Evolutionary conservation across 345 rosid species (phyloP).

Genomic region (Citrus sp.): DNA sequence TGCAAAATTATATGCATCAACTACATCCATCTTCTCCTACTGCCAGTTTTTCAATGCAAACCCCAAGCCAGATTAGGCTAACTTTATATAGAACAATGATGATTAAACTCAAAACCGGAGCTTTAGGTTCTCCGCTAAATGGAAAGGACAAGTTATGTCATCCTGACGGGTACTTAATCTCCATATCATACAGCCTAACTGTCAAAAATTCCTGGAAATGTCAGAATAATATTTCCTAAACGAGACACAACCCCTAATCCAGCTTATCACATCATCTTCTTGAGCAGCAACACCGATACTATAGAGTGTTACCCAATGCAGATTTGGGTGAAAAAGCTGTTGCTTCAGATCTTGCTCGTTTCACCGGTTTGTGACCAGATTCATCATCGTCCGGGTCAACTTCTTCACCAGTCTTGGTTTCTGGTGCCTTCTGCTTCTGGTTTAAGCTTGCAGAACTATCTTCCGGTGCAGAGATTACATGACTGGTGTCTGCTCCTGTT

Average conservation of each 20-base stretch:
- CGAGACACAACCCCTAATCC: background rate
- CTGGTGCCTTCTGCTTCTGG: conserved; percentile 14
- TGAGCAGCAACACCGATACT: background rate
- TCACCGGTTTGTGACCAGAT: conserved; percentile 1
- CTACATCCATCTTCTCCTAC: background rate
- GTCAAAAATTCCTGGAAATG: background rate
- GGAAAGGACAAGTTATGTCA: background rate
- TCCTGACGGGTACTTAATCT: background rate
- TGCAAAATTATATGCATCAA: background rate
- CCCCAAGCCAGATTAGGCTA: background rate
- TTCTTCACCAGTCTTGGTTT: background rate
- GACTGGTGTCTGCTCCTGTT: background rate
- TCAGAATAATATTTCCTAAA: background rate
- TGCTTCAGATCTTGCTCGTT: conserved; percentile 18
- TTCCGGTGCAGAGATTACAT: background rate
- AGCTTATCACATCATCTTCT: background rate
- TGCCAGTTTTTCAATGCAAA: conserved; percentile 10
- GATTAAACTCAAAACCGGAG: background rate
- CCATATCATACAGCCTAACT: background rate
- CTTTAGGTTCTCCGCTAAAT: background rate
- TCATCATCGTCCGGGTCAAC: background rate
- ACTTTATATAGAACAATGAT: background rate
- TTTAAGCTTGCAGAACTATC: background rate
- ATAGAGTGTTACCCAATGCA: background rate
- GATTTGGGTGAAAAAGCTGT: background rate